Percentiles rank a stretch among this genome's conserved stretches.
Conservation (phyloP, 129 eudicot genomes). For the Pulicaria dysenterica region DNA sequence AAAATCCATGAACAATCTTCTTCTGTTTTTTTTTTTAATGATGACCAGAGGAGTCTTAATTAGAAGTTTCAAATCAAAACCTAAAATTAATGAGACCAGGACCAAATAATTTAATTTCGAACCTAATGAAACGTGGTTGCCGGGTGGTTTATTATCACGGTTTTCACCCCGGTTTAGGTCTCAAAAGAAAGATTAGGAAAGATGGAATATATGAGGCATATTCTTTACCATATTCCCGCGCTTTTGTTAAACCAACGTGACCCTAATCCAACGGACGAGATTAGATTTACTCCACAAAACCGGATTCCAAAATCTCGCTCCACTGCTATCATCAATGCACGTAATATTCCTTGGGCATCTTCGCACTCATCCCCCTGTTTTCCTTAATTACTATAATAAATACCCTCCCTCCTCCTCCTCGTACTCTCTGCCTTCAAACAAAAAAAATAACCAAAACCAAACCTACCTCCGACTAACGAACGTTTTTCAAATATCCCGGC, state of each 20-base stretch:
- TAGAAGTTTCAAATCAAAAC: too few species aligned
- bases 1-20: too few species aligned
- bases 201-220: constrained; percentile 30
- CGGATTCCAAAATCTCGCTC: background rate
- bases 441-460: background rate
- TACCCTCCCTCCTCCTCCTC: constrained; percentile 8
- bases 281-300: background rate
- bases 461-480: constrained; percentile 13
- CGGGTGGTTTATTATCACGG: too few species aligned
- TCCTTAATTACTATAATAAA: constrained; percentile 22
- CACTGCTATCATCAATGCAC: background rate
- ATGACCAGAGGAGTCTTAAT: too few species aligned
- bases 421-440: background rate
- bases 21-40: too few species aligned
- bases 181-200: constrained; percentile 8
- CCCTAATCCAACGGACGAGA: constrained; percentile 22
- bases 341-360: constrained; percentile 62
- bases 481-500: constrained; percentile 1
- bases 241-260: constrained; percentile 22
- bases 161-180: constrained; percentile 6
- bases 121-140: too few species aligned
- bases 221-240: constrained; percentile 49
- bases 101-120: background rate
- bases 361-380: background rate
- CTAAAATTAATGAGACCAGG: too few species aligned